Evolutionary conservation across 257 asterid species (phyloP).

Genomic region (Apocynum venetum): DNA sequence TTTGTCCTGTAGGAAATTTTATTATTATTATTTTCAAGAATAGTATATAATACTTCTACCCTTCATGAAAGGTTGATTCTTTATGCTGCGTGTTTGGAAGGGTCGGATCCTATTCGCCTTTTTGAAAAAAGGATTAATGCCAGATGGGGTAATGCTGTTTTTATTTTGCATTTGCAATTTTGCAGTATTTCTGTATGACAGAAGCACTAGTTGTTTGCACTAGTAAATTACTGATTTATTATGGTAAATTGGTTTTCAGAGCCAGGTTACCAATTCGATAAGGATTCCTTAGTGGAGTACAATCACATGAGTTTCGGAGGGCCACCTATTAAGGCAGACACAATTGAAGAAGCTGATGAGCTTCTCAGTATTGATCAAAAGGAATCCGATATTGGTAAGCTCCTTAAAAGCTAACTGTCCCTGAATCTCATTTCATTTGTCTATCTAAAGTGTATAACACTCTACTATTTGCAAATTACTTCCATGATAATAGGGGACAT

Average conservation of each 20-base stretch:
- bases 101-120: conserved; percentile 88
- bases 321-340: conserved; percentile 63
- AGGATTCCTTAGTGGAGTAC: conserved; percentile 45
- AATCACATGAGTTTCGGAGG: conserved; percentile 97
- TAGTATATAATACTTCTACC: background rate
- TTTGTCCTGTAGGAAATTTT: background rate
- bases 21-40: background rate
- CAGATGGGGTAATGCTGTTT: conserved; percentile 49
- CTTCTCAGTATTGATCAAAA: conserved; percentile 46
- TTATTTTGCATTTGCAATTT: background rate
- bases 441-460: background rate
- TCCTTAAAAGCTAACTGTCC: background rate
- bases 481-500: background rate
- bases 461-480: conserved; percentile 4
- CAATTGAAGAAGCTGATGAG: conserved; percentile 69
- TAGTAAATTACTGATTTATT: background rate
- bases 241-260: conserved; percentile 34
- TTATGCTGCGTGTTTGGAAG: conserved; percentile 86
- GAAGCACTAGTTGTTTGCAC: background rate
- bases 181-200: background rate
- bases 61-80: conserved; percentile 47
- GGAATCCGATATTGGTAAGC: conserved; percentile 69
- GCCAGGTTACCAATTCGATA: conserved; percentile 57
- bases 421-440: background rate
- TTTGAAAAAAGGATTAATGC: conserved; percentile 65